These are phyloP conservation scores for Podila verticillata DNA, from an alignment of 192 early-diverging fungal genomes.

Conservation along the genomic window DNA sequence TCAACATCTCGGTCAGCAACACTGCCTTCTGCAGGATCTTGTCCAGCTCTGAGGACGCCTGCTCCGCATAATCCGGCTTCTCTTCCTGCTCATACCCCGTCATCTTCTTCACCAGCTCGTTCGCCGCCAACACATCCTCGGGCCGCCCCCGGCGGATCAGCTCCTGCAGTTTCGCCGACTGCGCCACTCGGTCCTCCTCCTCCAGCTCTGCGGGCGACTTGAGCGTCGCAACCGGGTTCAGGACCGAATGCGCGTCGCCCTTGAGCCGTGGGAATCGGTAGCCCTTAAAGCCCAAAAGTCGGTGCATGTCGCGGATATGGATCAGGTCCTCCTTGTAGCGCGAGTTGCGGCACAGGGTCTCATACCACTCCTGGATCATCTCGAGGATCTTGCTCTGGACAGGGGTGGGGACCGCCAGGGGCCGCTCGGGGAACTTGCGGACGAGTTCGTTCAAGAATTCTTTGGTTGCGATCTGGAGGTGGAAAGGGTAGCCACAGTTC, in stretches of 20 bases:
- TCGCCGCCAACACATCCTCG: constrained; percentile 93
- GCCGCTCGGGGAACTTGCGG: constrained; percentile 90
- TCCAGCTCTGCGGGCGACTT: constrained; percentile 97
- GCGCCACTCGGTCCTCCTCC: constrained; percentile 87
- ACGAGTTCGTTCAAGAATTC: constrained; percentile 98
- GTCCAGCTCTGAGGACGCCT: constrained; percentile 83
- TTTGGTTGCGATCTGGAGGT: constrained; percentile 93
- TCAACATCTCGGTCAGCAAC: constrained; percentile 85
- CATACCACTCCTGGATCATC: constrained; percentile 95
- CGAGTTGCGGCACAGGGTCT: constrained; percentile 85
- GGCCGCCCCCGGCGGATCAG: constrained; percentile 94
- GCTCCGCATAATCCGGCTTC: constrained; percentile 89
- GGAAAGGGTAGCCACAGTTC: constrained; percentile 98
- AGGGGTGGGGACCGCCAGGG: constrained; percentile 75
- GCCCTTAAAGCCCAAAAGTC: constrained; percentile 88
- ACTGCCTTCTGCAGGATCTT: constrained; percentile 79
- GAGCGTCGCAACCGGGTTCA: constrained; percentile 71
- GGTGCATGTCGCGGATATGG: constrained; percentile 96
- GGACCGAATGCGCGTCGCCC: constrained; percentile 68
- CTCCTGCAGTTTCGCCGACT: constrained; percentile 96
- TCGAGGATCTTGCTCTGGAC: constrained; percentile 90
- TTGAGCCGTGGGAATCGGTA: constrained; percentile 80
- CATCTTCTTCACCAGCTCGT: constrained; percentile 98
- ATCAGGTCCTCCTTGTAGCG: constrained; percentile 93
- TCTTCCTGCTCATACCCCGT: constrained; percentile 82